These are phyloP conservation scores for Backusella morwellensis DNA, from an alignment of 192 early-diverging fungal species.

Conservation along the genomic window DNA sequence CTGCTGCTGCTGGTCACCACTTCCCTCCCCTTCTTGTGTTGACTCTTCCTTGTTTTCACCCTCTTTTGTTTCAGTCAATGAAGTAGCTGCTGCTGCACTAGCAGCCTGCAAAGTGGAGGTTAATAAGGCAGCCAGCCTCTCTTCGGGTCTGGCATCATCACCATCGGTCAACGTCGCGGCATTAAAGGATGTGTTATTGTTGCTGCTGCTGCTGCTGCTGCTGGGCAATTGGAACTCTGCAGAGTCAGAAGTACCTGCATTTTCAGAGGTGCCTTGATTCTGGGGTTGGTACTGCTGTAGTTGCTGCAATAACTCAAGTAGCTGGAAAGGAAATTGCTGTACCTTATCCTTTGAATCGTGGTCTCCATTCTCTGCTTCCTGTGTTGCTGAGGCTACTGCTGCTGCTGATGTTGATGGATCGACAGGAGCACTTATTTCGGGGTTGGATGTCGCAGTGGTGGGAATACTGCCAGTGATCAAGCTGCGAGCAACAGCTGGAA, in stretches of 20 bases:
- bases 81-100: constrained; percentile 3
- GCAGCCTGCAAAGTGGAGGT: constrained; percentile 11
- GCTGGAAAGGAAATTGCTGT: constrained; percentile 5
- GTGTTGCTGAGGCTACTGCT: not conserved
- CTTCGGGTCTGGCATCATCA: constrained; percentile 15
- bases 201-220: not conserved
- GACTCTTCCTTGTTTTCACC: not conserved
- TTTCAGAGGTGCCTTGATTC: not conserved
- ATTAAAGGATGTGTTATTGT: not conserved
- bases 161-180: not conserved
- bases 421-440: not conserved
- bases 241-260: constrained; percentile 11
- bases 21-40: not conserved
- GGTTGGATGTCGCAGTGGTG: not conserved
- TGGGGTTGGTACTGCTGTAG: constrained; percentile 5
- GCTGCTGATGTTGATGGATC: not conserved
- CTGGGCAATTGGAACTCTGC: not conserved
- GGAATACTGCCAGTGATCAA: not conserved
- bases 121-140: constrained; percentile 12
- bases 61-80: not conserved
- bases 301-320: constrained; percentile 16
- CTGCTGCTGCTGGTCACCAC: not conserved
- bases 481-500: constrained; percentile 12
- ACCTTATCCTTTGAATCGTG: not conserved
- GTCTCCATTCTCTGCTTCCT: not conserved